phyloP scores from a whole-genome alignment of 148 eudicot genomes.

The Bassia scoparia region DNA sequence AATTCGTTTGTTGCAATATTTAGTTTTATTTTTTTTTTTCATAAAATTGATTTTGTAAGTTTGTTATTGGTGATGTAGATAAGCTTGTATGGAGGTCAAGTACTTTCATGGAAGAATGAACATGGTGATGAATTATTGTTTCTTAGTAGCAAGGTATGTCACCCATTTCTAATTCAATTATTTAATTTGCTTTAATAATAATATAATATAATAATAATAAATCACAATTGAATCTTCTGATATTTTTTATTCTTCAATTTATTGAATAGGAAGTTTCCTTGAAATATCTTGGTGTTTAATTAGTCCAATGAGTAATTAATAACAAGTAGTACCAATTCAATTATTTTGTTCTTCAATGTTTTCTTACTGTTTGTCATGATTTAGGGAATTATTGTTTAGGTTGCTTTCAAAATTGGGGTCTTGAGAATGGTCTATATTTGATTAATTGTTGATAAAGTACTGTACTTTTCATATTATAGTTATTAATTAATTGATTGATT shows the following conservation, averaged over 20 bases:
- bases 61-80: constrained; percentile 40
- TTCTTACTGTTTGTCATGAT: constrained; percentile 9
- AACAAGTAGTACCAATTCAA: background rate
- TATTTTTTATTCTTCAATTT: background rate
- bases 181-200: background rate
- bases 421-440: constrained; percentile 13
- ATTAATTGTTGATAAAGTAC: background rate
- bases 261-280: constrained; percentile 6
- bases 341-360: background rate
- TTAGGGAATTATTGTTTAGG: constrained; percentile 7
- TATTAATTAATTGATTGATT: background rate
- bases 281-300: background rate
- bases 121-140: constrained; percentile 81
- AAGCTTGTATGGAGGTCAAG: constrained; percentile 91
- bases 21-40: background rate
- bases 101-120: constrained; percentile 86
- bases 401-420: constrained; percentile 16
- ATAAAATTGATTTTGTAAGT: background rate
- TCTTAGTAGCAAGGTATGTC: constrained; percentile 72
- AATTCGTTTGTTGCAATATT: too few relatives aligned
- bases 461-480: background rate
- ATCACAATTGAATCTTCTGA: background rate
- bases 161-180: constrained; percentile 2
- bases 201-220: background rate
- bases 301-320: constrained; percentile 1